phyloP scores from a whole-genome alignment of 2,329 filamentous ascomycete species.

The Penicillium fuscoglaucum region DNA sequence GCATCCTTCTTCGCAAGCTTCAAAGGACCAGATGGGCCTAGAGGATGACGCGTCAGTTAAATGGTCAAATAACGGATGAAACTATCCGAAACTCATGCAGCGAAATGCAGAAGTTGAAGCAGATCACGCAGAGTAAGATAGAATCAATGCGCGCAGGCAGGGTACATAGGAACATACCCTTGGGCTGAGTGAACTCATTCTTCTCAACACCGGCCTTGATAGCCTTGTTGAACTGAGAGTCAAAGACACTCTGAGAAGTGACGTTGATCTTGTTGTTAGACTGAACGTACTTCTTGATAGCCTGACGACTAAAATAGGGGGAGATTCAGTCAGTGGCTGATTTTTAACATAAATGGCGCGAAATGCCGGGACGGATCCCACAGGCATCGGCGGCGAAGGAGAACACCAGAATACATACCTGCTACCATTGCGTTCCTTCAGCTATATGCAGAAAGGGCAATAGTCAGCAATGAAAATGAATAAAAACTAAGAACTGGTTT shows the following conservation, averaged over 20 bases:
- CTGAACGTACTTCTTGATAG: conserved; percentile 73
- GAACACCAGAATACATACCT: conserved; percentile 55
- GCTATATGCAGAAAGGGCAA: conserved; percentile 49
- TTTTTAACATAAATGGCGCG: conserved; percentile 29
- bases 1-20: conserved; percentile 83
- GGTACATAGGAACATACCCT: conserved; percentile 63
- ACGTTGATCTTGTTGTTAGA: conserved; percentile 67
- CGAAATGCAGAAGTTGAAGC: neutral
- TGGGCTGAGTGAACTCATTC: conserved; percentile 84
- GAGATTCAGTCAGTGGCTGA: conserved; percentile 33
- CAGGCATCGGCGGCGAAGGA: conserved; percentile 25
- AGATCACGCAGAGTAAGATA: neutral
- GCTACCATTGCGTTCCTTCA: conserved; percentile 70
- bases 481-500: conserved; percentile 23
- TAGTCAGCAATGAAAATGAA: conserved; percentile 49
- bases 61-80: neutral
- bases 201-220: conserved; percentile 80
- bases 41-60: conserved; percentile 32
- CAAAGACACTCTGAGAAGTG: conserved; percentile 60
- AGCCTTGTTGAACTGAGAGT: conserved; percentile 81
- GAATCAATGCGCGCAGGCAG: conserved; percentile 3
- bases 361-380: conserved; percentile 18
- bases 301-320: conserved; percentile 59
- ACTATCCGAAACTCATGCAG: neutral
- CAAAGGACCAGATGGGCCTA: conserved; percentile 81